Evolutionary conservation across 73 alveolate genomes (phyloP), one percentile per base, ranked within the genome.

Genomic region (Symbiodinium pilosum): DNA sequence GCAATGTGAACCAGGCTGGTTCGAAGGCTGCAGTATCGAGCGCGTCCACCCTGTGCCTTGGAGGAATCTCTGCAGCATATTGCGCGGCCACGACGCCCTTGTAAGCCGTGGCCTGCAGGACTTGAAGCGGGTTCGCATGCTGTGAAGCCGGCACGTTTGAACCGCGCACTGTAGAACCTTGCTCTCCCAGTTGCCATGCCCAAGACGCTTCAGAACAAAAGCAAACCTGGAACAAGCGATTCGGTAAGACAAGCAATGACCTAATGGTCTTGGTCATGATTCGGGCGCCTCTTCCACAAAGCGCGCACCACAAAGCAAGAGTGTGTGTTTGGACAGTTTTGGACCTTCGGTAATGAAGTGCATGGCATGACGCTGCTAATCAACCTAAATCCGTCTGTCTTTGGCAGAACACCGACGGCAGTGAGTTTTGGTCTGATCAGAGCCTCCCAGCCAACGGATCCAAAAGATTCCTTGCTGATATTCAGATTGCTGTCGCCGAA

Each of bases 51-150:
- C 54, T 24, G 56, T 34, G 97, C 97, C 2, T 44, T 91, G 77
- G 87, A 91, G 97, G 95, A 87, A n/a, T n/a, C n/a, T 32, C 44
- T 42, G 91, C 43, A 1, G 39, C 42, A 40, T 5, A 40, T 54
- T 11, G 28, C 6, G 36, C 30, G 32, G 47, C 24, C 34, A 3
- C 41, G 83, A n/a, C 34, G 83, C 34, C 83, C 41, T 68, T 64
- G 59, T 9, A 47, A 47, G 59, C 59, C 77, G 77, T 30, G 83
- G 39, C 43, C 43, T 28, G 26, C 87, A 91, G 97, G 97, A 91
- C 51, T 77, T 91, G 97, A 91, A 43, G 77, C 75, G 88, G 4
- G 97, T 91, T 40, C 87, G 97, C 32, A 69, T 91, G 88, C 77
- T 91, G 97, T 43, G 32, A 34, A 30, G 56, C 97, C 18, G 81